Evolutionary conservation across 108 stramenopile genomes (phyloP), one percentile per base, ranked within the genome.

Genomic region (Fragilaria crotonensis): DNA sequence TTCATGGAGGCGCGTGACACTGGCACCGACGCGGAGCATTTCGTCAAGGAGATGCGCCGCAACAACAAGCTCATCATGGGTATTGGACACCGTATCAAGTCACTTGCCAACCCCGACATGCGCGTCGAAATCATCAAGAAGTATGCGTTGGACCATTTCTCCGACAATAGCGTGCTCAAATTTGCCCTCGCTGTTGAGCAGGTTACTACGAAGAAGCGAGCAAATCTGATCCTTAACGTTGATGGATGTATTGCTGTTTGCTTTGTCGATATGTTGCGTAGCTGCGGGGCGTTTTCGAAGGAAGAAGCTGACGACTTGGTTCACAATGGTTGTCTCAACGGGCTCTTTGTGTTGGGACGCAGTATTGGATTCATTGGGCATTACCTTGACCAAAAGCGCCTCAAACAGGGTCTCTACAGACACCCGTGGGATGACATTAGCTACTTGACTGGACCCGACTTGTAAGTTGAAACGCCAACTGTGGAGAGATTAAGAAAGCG

Each of bases 241-340:
- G 94, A 95, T 71, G 94, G 94, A 3, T 89, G 88, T 64, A 92
- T 95, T 57, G 94, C 94, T 4, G 90, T 78, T 7, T 90, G 90
- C 74, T 95, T 95, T 59, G 94, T 95, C 25, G 94, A 95, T 66
- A 73, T 95, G 69, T 72, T 95, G 5, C 81, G 94, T n/a, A 72
- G 70, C 41, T 95, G 94, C 57, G 94, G 94, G 7, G 90, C 94
- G 2, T 92, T 95, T 67, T 75, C 78, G 0, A 62, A 69, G n/a
- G 81, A 88, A 56, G 94, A 95, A 71, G 89, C 87, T 36, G 81
- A 82, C 48, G 90, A 95, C 55, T 52, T 85, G 30, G 80, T 95
- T 30, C 71, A 69, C n/a, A 87, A 90, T 61, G 94, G 94, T 21
- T 90, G 90, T 52, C 66, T 95, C 22, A 95, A 95, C 72, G 94